phyloP scores from a whole-genome alignment of 148 eudicot genomes.

The Fagopyrum tataricum region DNA sequence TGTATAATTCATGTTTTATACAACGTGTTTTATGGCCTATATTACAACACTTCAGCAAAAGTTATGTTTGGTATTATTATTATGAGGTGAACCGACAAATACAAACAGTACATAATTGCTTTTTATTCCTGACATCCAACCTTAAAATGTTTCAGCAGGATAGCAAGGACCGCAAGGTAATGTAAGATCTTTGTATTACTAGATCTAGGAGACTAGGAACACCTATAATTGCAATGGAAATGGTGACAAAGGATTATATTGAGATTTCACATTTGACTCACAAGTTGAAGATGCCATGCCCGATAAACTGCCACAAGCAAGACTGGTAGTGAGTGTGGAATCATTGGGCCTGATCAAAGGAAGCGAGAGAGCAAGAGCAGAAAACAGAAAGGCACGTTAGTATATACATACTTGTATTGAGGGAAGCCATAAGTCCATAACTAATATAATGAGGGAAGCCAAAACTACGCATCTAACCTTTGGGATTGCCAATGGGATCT shows the following conservation, averaged over 20 bases:
- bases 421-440: not conserved
- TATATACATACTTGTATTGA: not conserved
- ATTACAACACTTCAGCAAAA: too few species aligned
- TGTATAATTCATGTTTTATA: not conserved
- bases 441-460: not conserved
- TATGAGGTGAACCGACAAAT: too few species aligned
- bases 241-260: not conserved
- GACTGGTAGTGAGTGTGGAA: constrained; percentile 10
- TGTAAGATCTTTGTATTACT: too few species aligned
- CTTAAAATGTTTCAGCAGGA: too few species aligned
- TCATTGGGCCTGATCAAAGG: constrained; percentile 9
- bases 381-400: not conserved
- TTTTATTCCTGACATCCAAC: too few species aligned
- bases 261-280: not conserved
- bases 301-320: constrained; percentile 13
- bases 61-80: too few species aligned
- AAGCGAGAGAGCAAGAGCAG: not conserved
- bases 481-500: constrained; percentile 58
- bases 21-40: too few species aligned
- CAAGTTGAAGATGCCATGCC: constrained; percentile 13
- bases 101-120: too few species aligned
- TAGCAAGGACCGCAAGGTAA: too few species aligned
- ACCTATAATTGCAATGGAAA: not conserved
- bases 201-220: not conserved
- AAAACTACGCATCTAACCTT: constrained; percentile 32